These are phyloP conservation scores for Curvularia eragrostidis DNA, from an alignment of 2,329 filamentous ascomycete species.

Conservation along the genomic window DNA sequence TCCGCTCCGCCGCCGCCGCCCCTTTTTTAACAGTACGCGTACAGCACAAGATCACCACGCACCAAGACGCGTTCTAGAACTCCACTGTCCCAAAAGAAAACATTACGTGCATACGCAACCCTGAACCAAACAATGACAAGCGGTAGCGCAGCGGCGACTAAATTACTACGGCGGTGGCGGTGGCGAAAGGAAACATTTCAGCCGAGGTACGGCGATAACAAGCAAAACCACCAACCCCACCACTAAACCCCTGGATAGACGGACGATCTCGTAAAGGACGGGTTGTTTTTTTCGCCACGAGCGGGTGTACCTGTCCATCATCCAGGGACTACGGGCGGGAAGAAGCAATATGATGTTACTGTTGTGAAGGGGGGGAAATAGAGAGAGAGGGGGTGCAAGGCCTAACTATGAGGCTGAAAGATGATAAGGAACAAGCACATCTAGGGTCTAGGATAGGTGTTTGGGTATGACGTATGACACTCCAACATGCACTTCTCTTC, in stretches of 20 bases:
- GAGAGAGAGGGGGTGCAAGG: background rate
- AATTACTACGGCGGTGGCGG: background rate
- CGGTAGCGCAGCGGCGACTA: background rate
- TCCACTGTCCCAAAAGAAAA: no score
- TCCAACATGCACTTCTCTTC: background rate
- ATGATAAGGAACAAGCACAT: background rate
- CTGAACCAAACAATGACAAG: background rate
- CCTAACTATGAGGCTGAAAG: background rate
- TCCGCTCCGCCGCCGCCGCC: no score
- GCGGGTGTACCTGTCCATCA: slow-evolving; percentile 7
- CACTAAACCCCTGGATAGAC: no score
- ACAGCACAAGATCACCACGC: no score
- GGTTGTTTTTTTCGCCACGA: background rate
- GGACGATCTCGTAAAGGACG: no score
- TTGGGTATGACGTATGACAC: background rate
- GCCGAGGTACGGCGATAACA: background rate
- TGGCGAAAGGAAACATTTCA: background rate
- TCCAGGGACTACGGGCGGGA: slow-evolving; percentile 1
- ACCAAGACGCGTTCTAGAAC: no score
- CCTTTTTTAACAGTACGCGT: no score
- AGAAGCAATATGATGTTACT: background rate
- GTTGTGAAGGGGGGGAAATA: background rate
- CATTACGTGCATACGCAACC: background rate
- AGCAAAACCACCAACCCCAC: background rate
- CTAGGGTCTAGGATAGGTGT: background rate